Base-by-base conservation (phyloP, 2,329 filamentous ascomycete genomes). In the Drechslerella dactyloides region DNA sequence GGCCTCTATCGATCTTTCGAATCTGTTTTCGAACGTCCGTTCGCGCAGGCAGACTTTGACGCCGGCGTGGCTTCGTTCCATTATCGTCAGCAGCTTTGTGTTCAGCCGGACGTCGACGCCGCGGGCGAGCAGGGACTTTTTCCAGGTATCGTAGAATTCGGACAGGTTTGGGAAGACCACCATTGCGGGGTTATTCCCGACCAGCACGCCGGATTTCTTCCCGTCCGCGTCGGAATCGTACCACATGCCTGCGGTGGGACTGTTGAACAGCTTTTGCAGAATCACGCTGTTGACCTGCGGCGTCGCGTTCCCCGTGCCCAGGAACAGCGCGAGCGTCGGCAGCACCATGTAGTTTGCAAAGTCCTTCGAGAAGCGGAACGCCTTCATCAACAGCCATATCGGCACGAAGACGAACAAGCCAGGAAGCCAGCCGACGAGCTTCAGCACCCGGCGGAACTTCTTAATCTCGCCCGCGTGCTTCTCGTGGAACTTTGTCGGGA, bases 261-360 rank as follows among this genome's bases (percentile, higher is more conserved):
- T 66, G 13, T 48, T 65, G 53, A 86, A 87, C 0, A 88, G 78
- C 2, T 85, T 80, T 76, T 87, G 85, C 2, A 91, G 81, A 35
- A 91, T 86, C 23, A 88, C 87, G 46, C 84, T 85, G 0, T 89
- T 86, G 0, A 91, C 88, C 73, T 90, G 86, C 0, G 88, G 85
- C 0, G 89, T 89, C 75, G 90, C 87, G 74, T 91, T 91, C 1
- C 89, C 88, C 0, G 89, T 91, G 0, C 89, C 89, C 0, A 91
- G 81, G 77, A 92, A 91, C 0, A 91, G 81, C 0, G 89, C 89
- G 33, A 90, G 85, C 78, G 91, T 85, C 0, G 89, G 89, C 65
- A 89, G 82, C 0, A 89, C 86, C 79, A 91, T 87, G 37, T 86
- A 86, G 76, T 91, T 87, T 15, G 84, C 85, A 77, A 91, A 92